phyloP scores from a whole-genome alignment of 2,329 filamentous ascomycete species.

The Arthrinium phaeospermum region DNA sequence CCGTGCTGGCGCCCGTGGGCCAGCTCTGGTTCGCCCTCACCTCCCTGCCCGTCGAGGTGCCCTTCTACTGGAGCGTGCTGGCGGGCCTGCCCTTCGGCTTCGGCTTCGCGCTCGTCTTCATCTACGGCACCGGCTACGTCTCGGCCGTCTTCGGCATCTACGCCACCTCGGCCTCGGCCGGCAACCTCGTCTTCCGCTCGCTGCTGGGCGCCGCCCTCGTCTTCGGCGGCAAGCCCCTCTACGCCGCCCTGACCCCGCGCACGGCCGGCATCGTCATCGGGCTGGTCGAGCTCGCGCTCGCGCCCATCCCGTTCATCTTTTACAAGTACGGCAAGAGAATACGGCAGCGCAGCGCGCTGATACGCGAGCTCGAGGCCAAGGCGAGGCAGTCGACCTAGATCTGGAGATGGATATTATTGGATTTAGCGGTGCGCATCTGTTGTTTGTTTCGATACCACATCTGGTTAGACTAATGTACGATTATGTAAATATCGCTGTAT shows the following conservation, averaged over 20 bases:
- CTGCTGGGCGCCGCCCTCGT: constrained; percentile 65
- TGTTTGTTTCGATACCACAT: too few relatives aligned
- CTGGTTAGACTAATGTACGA: fast-evolving
- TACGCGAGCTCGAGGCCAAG: constrained; percentile 33
- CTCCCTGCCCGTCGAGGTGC: constrained; percentile 61
- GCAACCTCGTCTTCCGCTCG: constrained; percentile 65
- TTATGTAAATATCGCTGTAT: too few relatives aligned
- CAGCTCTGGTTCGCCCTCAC: constrained; percentile 71
- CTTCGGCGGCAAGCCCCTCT: constrained; percentile 64
- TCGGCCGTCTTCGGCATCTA: constrained; percentile 70
- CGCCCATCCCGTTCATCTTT: constrained; percentile 68
- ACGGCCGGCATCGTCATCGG: constrained; percentile 66
- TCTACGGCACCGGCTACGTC: constrained; percentile 69
- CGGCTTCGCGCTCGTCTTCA: constrained; percentile 68
- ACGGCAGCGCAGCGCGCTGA: constrained; percentile 31
- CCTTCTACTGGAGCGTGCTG: constrained; percentile 66
- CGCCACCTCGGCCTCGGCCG: constrained; percentile 66
- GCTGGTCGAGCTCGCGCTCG: constrained; percentile 61
- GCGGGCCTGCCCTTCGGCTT: constrained; percentile 68
- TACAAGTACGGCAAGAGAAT: constrained; percentile 46
- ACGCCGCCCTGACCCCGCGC: constrained; percentile 60
- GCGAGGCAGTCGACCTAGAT: background rate
- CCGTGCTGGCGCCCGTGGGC: constrained; percentile 62
- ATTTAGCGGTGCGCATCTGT: too few relatives aligned
- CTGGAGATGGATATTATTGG: too few relatives aligned